A percentile compares a stretch with the other conserved stretches of the same genome.
Conservation (phyloP, 2,329 filamentous ascomycete species). For the Arthroderma sp. region DNA sequence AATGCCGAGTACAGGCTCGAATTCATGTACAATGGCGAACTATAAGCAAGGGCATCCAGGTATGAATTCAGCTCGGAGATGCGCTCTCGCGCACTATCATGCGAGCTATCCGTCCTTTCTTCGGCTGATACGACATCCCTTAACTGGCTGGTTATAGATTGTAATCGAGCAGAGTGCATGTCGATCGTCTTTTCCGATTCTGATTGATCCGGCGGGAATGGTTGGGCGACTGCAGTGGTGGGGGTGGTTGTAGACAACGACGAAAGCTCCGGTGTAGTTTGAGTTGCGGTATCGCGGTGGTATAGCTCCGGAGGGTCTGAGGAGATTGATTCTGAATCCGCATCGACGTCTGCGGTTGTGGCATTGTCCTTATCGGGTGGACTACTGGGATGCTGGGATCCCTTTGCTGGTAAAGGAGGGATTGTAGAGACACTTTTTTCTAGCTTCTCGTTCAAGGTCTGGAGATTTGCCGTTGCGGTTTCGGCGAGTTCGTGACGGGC, state of each 20-base stretch:
- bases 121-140: conserved; percentile 32
- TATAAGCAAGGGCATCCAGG: conserved; percentile 36
- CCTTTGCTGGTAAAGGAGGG: conserved; percentile 23
- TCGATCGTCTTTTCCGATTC: conserved; percentile 17
- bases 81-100: conserved; percentile 21
- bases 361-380: conserved; percentile 13
- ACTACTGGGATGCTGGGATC: conserved; percentile 5
- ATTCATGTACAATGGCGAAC: conserved; percentile 18
- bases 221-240: conserved; percentile 11
- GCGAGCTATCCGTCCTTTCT: conserved; percentile 20
- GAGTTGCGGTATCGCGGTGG: conserved; percentile 49
- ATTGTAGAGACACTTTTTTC: conserved; percentile 39
- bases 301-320: conserved; percentile 52
- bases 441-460: conserved; percentile 44
- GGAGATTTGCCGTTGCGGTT: conserved; percentile 39
- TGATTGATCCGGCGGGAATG: conserved; percentile 5
- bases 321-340: conserved; percentile 31
- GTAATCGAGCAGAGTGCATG: conserved; percentile 33
- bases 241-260: conserved; percentile 13
- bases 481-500: conserved; percentile 45
- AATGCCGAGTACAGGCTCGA: conserved; percentile 23
- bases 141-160: conserved; percentile 40
- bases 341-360: conserved; percentile 27
- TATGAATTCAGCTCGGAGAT: conserved; percentile 39
- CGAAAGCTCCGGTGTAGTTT: conserved; percentile 38